Base-by-base conservation (phyloP, 163 green algal species). In the Smithsoniella earleae region DNA sequence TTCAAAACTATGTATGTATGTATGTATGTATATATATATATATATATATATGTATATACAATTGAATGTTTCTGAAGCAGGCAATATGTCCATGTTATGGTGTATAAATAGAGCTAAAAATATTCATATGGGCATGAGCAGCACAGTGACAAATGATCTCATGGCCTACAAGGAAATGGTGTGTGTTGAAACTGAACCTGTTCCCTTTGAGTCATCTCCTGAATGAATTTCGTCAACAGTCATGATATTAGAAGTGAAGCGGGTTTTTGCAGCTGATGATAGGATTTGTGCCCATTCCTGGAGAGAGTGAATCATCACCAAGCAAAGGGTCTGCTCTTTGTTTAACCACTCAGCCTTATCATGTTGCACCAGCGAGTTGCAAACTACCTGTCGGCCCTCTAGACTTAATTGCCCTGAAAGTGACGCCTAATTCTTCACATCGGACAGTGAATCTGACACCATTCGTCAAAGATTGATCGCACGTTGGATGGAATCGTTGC, bases 181-280 rank as follows among this genome's bases (percentile, higher is more conserved):
- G n/a, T n/a, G n/a, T n/a, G n/a, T n/a, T n/a, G n/a, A n/a, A n/a
- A n/a, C n/a, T n/a, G n/a, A n/a, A 69, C 58, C 58, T 36, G 58
- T 69, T 16, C 58, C 58, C 4, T 38, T 30, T 16, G 58, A 30
- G 8, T 69, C 58, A 3, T 69, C 58, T 0, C 58, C 58, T 20
- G 58, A 69, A 33, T 69, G 25, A 30, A 69, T 18, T 31, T 69
- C 58, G 27, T 69, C 58, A 3, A 69, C 25, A 30, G 27, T 69
- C n/a, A 69, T 34, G 58, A 69, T 69, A 33, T 31, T 69, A 5
- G 58, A 45, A 5, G 58, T 69, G 58, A 69, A 69, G n/a, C 58
- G 20, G 25, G 58, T 69, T 30, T 34, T 30, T 31, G 43, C 58
- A 36, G 43, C 58, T 30, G 0, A 1, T 30, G n/a, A 33, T 30